Evolutionary conservation across 129 eudicot species (phyloP).

Genomic region (Arctium minus): DNA sequence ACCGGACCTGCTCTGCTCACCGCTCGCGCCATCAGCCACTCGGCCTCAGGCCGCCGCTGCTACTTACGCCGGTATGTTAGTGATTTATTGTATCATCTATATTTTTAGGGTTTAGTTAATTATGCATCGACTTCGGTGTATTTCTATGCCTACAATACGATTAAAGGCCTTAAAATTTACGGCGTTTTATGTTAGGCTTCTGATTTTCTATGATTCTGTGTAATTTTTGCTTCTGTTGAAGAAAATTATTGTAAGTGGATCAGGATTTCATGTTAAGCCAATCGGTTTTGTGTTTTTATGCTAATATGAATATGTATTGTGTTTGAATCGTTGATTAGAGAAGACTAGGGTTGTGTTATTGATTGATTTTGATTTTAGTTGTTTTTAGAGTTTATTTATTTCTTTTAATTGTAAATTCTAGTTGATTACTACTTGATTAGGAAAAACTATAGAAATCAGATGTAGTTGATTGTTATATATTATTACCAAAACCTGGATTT

Average conservation of each 20-base stretch:
- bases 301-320: neutral
- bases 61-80: neutral
- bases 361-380: neutral
- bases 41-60: neutral
- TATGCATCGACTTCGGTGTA: neutral
- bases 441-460: neutral
- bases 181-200: neutral
- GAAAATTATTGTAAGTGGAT: neutral
- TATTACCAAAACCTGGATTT: neutral
- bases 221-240: neutral
- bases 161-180: neutral
- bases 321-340: neutral
- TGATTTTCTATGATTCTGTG: neutral
- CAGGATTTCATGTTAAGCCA: neutral
- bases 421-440: neutral
- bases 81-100: neutral
- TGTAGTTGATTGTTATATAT: neutral
- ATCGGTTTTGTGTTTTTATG: neutral
- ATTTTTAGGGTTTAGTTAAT: neutral
- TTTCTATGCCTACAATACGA: neutral
- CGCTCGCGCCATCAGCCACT: neutral
- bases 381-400: neutral
- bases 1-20: neutral
- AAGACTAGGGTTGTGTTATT: neutral
- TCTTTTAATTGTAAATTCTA: neutral